These are phyloP conservation scores for Penicillium sumatraense DNA, from an alignment of 2,329 filamentous ascomycete species.

Conservation along the genomic window DNA sequence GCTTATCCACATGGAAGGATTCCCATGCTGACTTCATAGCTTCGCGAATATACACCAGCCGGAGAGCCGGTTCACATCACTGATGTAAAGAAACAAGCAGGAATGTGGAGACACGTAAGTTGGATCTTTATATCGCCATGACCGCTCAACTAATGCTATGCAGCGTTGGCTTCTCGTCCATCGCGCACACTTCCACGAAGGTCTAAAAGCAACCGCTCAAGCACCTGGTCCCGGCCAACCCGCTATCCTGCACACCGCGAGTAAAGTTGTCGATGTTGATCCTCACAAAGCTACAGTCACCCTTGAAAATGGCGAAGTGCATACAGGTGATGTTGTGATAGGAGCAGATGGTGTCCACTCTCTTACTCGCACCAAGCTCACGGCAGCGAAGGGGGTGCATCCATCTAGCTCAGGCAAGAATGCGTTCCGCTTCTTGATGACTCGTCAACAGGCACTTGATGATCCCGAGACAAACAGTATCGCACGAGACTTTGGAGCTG, in stretches of 20 bases:
- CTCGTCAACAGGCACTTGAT: constrained; percentile 47
- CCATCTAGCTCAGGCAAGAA: constrained; percentile 58
- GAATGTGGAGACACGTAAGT: constrained; percentile 37
- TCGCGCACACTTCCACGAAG: constrained; percentile 58
- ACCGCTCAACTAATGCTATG: background rate
- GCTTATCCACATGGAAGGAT: background rate
- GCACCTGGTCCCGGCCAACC: constrained; percentile 39
- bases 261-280: constrained; percentile 52
- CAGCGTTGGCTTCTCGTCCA: constrained; percentile 59
- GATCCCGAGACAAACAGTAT: constrained; percentile 47
- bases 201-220: constrained; percentile 55
- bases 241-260: constrained; percentile 50
- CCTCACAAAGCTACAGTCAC: constrained; percentile 45
- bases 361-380: constrained; percentile 31
- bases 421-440: constrained; percentile 62
- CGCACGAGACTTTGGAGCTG: constrained; percentile 41
- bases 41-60: constrained; percentile 44
- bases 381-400: constrained; percentile 29
- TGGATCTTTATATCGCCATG: background rate
- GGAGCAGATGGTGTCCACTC: constrained; percentile 61
- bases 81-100: constrained; percentile 23
- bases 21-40: constrained; percentile 16
- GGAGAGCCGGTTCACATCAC: constrained; percentile 41
- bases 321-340: constrained; percentile 56
- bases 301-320: constrained; percentile 50